phyloP scores from a whole-genome alignment of 345 rosid genomes.

The Eucalyptus sp. region DNA sequence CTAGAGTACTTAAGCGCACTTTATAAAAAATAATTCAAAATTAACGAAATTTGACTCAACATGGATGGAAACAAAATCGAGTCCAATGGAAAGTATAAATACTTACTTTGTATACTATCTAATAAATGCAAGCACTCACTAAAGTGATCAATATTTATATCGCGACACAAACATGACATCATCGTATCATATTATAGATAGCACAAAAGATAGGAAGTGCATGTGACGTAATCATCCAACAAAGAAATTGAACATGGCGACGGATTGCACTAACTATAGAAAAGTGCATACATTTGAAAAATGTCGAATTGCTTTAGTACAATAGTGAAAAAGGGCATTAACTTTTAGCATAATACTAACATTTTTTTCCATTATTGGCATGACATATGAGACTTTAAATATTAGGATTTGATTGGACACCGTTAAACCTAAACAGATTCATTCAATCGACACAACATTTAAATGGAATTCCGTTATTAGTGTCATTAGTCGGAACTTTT shows the following conservation, averaged over 20 bases:
- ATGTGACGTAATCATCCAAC: background rate
- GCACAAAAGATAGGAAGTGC: background rate
- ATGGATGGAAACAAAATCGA: accelerated
- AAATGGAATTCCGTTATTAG: background rate
- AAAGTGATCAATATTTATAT: accelerated
- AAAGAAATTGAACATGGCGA: accelerated
- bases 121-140: background rate
- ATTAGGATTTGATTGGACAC: background rate
- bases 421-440: background rate
- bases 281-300: background rate
- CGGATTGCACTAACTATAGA: background rate
- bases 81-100: background rate
- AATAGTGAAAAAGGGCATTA: background rate
- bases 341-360: background rate
- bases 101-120: background rate
- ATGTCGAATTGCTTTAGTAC: background rate
- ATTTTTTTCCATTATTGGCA: background rate
- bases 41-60: background rate
- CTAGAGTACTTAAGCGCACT: background rate
- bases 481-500: background rate
- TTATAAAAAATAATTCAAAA: background rate
- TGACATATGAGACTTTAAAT: no score
- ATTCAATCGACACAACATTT: background rate
- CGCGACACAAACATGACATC: accelerated
- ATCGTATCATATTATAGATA: accelerated